Evolutionary conservation across 2,329 filamentous ascomycete genomes (phyloP), one percentile per base, ranked within the genome.

Genomic region (Alternaria panax): DNA sequence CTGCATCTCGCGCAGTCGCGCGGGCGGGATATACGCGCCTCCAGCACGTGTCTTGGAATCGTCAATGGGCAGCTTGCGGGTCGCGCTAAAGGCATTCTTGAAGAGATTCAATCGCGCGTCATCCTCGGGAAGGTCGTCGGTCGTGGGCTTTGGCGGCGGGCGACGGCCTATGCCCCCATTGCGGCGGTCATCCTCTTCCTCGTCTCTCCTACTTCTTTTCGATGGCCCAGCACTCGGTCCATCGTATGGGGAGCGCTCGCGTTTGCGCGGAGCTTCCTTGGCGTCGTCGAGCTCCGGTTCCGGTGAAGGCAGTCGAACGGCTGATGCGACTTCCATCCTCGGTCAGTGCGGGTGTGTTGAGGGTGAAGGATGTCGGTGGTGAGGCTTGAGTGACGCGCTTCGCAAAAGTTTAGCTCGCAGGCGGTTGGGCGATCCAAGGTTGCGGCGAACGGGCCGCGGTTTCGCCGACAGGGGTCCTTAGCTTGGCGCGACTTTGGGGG

Each of bases 11-110:
- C 93, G 88, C 74, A 99, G 84, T 69, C 92, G 87, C 52, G 94
- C 94, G 0, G 95, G 95, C 20, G 95, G 95, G 62, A 99, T 96
- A 77, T 99, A 99, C 24, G 93, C 96, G 69, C 95, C 95, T 65
- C 95, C 95, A 47, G 93, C 97, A 67, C 95, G 91, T 87, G 96
- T 94, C 66, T 87, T 95, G 69, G 74, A 97, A 83, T 62, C 98
- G 86, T 80, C 94, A 94, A 80, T 96, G 90, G 80, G 97, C 96
- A 82, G 97, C 93, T 66, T 93, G 92, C 81, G 96, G 30, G 56
- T 68, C 20, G 73, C 62, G 64, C 72, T 74, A 57, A 78, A 77
- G 51, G 75, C 75, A 60, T 64, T 75, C 60, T 77, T 72, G 62
- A 78, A 75, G 12, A 77, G 69, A 56, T 72, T 76, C 50, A 78